Base-by-base conservation (phyloP, 2,329 filamentous ascomycete species). In the Aureobasidium namibiae region DNA sequence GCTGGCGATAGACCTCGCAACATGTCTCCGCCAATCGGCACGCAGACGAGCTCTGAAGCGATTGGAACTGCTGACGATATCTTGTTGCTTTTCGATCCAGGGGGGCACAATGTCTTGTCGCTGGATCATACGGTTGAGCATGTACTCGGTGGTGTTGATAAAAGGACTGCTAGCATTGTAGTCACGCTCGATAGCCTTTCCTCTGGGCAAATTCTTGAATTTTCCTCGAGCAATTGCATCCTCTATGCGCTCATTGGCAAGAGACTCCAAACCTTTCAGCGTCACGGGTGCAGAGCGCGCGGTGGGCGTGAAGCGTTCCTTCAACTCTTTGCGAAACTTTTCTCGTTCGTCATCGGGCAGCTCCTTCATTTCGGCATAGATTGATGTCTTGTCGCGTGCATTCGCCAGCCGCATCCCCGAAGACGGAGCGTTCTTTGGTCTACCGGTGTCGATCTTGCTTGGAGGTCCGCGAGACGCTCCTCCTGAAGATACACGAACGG, bases 1-100 rank as follows among this genome's bases (percentile, higher is more conserved):
- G 61, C 87, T 88, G 1, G 91, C 80, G 64, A 97, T 95, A 66
- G 85, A 81, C 52, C 89, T 78, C 1, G 90, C 86, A 5, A 88
- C 90, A 72, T 95, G 89, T 36, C 91, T 81, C 69, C 83, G 85
- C 92, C 92, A 97, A 66, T 95, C 90, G 41, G 80, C 83, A 36
- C 92, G 79, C 62, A 97, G 69, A n/a, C 90, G 78, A 2, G 78
- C 75, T 2, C 94, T 82, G 69, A 99, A 96, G 1, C 80, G 78
- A 13, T 78, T 80, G 1, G 86, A 81, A 0, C 88, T 82, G 61
- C 83, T 84, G 11, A 85, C 80, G 6, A 97, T 76, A 67, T 96
- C 91, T 70, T 97, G 92, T 72, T 99, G 94, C 74, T 96, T 97
- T 74, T 99, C 94, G 61, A 99, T 97, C 94, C 94, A 99, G 0